These are phyloP conservation scores for Hansenula lynferdii DNA, from an alignment of 1,139 yeast genomes.

Conservation along the genomic window DNA sequence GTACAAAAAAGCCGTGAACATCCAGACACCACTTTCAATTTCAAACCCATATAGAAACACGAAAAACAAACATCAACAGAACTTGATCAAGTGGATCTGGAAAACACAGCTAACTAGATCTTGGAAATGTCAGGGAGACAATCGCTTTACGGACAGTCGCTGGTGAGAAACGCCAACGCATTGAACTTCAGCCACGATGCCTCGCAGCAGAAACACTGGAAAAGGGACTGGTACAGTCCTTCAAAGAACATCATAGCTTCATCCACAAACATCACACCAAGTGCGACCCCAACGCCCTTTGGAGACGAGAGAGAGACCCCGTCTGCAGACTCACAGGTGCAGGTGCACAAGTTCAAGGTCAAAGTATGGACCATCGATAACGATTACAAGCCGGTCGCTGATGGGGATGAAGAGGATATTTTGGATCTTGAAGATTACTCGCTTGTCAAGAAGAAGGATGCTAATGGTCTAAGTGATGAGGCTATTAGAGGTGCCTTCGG, in stretches of 20 bases:
- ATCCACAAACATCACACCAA: conserved; percentile 23
- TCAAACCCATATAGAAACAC: not conserved
- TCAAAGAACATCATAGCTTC: conserved; percentile 12
- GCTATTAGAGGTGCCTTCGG: conserved; percentile 67
- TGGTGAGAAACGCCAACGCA: conserved; percentile 28
- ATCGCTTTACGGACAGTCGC: conserved; percentile 32
- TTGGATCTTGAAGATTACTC: conserved; percentile 26
- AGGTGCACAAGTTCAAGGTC: conserved; percentile 30
- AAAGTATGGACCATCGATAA: conserved; percentile 40
- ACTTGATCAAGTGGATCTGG: not conserved
- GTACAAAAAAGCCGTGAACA: not conserved
- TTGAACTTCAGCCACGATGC: conserved; percentile 14
- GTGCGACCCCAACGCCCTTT: conserved; percentile 26
- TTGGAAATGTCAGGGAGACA: conserved; percentile 23
- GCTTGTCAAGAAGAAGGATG: conserved; percentile 8
- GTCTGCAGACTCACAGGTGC: conserved; percentile 17
- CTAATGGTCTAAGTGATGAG: conserved; percentile 42
- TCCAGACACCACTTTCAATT: not conserved
- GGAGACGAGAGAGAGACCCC: conserved; percentile 19
- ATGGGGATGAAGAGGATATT: conserved; percentile 36
- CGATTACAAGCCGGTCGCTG: conserved; percentile 24
- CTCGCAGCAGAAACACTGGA: conserved; percentile 29
- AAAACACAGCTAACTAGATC: not conserved
- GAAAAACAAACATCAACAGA: not conserved
- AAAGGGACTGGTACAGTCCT: conserved; percentile 32